Evolutionary conservation across 805 yeast genomes (phyloP).

Genomic region (Candida quercuum): DNA sequence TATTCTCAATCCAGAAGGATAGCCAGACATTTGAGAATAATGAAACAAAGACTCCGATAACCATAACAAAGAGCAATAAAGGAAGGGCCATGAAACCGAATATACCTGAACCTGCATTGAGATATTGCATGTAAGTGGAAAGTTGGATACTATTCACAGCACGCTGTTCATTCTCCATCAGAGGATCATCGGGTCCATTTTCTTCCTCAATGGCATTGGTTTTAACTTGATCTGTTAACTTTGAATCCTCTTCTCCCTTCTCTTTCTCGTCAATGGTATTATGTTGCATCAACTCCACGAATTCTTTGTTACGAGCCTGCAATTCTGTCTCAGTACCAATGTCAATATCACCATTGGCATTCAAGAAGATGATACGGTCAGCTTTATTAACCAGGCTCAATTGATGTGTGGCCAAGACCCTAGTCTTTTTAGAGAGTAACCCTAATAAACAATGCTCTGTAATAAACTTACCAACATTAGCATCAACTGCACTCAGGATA

Average conservation of each 20-base stretch:
- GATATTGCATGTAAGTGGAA: conserved; percentile 29
- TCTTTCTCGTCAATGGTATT: conserved; percentile 2
- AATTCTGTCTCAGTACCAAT: conserved; percentile 58
- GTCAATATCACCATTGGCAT: conserved; percentile 53
- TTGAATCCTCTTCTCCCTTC: background rate
- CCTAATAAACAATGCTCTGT: no score
- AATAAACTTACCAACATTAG: no score
- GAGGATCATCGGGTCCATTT: conserved; percentile 3
- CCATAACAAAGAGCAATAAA: conserved; percentile 4
- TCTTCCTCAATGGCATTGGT: conserved; percentile 8
- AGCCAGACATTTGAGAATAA: conserved; percentile 70
- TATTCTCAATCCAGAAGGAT: conserved; percentile 63
- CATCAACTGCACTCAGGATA: no score
- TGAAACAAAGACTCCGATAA: conserved; percentile 43
- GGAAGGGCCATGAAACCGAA: conserved; percentile 27
- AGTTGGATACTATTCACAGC: conserved; percentile 33
- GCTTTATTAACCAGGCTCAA: conserved; percentile 61
- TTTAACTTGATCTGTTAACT: background rate
- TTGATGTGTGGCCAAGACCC: no score
- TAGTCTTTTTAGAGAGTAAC: no score
- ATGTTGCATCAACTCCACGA: conserved; percentile 44
- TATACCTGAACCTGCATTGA: conserved; percentile 36
- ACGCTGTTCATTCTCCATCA: conserved; percentile 26
- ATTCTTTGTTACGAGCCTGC: conserved; percentile 35
- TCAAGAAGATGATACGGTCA: conserved; percentile 60